Percentiles rank a stretch among this genome's conserved stretches.
These are phyloP conservation scores for Isabelozyma rhagii DNA, from an alignment of 805 yeast species.

Conservation along the genomic window DNA sequence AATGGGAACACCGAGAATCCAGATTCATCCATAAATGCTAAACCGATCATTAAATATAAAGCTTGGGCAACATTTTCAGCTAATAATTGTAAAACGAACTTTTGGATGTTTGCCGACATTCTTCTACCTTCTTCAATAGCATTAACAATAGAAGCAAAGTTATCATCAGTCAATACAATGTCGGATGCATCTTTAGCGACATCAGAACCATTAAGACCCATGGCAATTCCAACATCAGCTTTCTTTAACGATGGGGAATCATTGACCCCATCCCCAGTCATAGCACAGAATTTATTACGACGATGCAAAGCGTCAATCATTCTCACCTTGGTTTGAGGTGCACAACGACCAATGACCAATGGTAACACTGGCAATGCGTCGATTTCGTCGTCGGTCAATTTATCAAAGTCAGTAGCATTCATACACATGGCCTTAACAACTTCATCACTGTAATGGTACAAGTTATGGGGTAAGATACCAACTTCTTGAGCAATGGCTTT, in stretches of 20 bases:
- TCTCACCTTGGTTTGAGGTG: conserved; percentile 40
- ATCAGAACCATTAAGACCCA: conserved; percentile 77
- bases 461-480: conserved; percentile 61
- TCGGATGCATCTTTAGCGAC: conserved; percentile 85
- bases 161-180: conserved; percentile 67
- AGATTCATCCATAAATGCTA: conserved; percentile 29
- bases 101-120: conserved; percentile 75
- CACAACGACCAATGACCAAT: conserved; percentile 39
- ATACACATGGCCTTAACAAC: conserved; percentile 34
- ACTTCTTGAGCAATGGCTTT: conserved; percentile 78
- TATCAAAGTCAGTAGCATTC: conserved; percentile 37
- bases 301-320: conserved; percentile 41
- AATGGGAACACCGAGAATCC: conserved; percentile 37
- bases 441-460: conserved; percentile 30
- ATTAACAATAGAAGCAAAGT: conserved; percentile 73
- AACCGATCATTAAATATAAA: conserved; percentile 49
- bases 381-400: conserved; percentile 27
- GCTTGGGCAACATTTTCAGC: conserved; percentile 76
- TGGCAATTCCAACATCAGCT: conserved; percentile 81
- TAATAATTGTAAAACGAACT: conserved; percentile 69
- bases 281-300: conserved; percentile 33
- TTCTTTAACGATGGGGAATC: conserved; percentile 75
- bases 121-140: conserved; percentile 81
- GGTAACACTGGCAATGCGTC: conserved; percentile 36
- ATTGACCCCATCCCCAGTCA: conserved; percentile 69